Evolutionary conservation across 805 yeast species (phyloP).

Genomic region (Candida ulmi): DNA sequence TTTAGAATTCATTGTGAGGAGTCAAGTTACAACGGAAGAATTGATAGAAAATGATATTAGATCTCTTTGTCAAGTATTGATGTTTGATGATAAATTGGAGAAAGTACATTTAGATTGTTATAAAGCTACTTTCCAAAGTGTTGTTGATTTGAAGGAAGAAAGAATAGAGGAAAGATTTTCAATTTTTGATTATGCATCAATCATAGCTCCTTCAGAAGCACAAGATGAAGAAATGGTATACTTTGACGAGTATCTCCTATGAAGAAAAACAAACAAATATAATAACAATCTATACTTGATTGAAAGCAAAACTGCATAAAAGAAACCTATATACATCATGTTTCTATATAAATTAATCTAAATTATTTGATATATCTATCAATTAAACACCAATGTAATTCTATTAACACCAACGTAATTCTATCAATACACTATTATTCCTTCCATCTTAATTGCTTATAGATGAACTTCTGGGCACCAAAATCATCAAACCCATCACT

Average conservation of each 20-base stretch:
- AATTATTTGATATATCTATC: too few relatives aligned
- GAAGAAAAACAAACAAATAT: not conserved
- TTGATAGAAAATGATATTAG: slow-evolving; percentile 68
- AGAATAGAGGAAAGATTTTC: slow-evolving; percentile 27
- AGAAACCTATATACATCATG: too few relatives aligned
- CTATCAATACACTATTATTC: too few relatives aligned
- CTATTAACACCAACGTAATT: too few relatives aligned
- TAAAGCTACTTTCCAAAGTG: slow-evolving; percentile 80
- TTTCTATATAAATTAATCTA: too few relatives aligned
- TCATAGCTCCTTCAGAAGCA: slow-evolving; percentile 30
- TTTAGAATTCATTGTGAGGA: slow-evolving; percentile 61
- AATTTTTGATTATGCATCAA: slow-evolving; percentile 37
- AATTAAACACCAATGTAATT: too few relatives aligned
- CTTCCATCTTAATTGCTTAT: slow-evolving; percentile 28
- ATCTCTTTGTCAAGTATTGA: slow-evolving; percentile 80
- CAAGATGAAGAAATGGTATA: slow-evolving; percentile 34
- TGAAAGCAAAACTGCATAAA: too few relatives aligned
- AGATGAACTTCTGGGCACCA: slow-evolving; percentile 60
- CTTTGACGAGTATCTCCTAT: slow-evolving; percentile 43
- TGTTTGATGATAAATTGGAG: slow-evolving; percentile 83
- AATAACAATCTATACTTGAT: too few relatives aligned
- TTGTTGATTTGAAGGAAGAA: slow-evolving; percentile 51
- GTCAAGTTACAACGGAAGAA: slow-evolving; percentile 79
- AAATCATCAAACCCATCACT: slow-evolving; percentile 77
- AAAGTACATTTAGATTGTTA: slow-evolving; percentile 55